Evolutionary conservation across 345 rosid species (phyloP).

Genomic region (Acer saccharum): DNA sequence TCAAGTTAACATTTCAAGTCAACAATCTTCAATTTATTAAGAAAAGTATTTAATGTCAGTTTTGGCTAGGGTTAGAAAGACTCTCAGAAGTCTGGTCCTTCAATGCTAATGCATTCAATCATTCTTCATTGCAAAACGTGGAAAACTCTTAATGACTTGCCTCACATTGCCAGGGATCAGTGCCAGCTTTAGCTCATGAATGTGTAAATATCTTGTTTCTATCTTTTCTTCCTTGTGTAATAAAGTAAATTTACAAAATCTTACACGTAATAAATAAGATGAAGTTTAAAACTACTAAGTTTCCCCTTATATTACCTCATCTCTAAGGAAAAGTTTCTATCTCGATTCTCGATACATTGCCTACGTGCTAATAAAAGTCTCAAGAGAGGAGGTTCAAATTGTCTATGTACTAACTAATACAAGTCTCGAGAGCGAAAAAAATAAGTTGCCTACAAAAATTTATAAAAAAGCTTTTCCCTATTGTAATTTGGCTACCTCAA

Average conservation of each 20-base stretch:
- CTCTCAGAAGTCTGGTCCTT: not conserved
- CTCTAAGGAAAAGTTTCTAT: not conserved
- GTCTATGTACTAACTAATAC: no score
- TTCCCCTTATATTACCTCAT: not conserved
- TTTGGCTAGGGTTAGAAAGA: not conserved
- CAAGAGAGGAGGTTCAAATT: not conserved
- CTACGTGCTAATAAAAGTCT: not conserved
- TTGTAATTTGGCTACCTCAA: not conserved
- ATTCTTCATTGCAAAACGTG: not conserved
- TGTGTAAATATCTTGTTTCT: not conserved
- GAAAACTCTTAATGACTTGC: constrained; percentile 6
- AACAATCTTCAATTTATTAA: not conserved
- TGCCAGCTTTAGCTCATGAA: not conserved
- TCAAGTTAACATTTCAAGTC: not conserved
- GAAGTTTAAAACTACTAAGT: not conserved
- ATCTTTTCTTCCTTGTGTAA: not conserved
- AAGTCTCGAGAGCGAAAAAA: not conserved
- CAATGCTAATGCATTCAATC: not conserved
- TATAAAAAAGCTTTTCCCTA: not conserved
- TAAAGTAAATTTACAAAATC: not conserved
- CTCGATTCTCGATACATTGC: not conserved
- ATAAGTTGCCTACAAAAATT: not conserved
- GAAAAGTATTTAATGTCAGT: not conserved
- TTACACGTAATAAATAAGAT: not conserved
- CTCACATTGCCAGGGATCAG: not conserved